Conservation (phyloP, 495 filamentous ascomycete genomes). For the Oidiodendron maius region DNA sequence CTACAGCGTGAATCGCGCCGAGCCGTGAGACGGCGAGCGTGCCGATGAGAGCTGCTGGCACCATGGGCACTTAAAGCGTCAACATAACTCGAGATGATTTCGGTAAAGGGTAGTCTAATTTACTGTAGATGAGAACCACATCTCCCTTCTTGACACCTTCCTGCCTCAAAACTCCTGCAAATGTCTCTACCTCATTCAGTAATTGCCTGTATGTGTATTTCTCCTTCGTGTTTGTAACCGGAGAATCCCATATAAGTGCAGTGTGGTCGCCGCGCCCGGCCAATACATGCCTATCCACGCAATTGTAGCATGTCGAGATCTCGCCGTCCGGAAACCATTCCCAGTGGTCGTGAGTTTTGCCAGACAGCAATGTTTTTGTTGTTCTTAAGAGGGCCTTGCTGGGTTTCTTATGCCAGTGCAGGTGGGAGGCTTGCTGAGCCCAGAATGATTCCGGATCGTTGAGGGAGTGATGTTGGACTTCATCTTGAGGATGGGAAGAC, state of each 20-base stretch:
- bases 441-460: slow-evolving; percentile 67
- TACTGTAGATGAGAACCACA: slow-evolving; percentile 91
- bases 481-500: slow-evolving; percentile 38
- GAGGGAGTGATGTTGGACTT: slow-evolving; percentile 48
- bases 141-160: slow-evolving; percentile 82
- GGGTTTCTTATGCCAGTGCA: slow-evolving; percentile 77
- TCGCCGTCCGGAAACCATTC: slow-evolving; percentile 86
- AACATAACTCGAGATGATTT: background rate
- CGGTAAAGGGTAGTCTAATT: slow-evolving; percentile 13
- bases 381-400: slow-evolving; percentile 35
- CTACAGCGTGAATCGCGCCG: slow-evolving; percentile 84
- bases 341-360: slow-evolving; percentile 53
- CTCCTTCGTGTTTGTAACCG: slow-evolving; percentile 71
- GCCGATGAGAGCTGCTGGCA: slow-evolving; percentile 79
- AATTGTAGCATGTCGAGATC: slow-evolving; percentile 88
- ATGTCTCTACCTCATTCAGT: slow-evolving; percentile 73
- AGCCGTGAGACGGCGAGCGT: slow-evolving; percentile 76
- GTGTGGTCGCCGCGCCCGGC: slow-evolving; percentile 62
- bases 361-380: slow-evolving; percentile 34
- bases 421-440: slow-evolving; percentile 62
- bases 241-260: slow-evolving; percentile 85
- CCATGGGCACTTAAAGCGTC: slow-evolving; percentile 75
- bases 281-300: slow-evolving; percentile 80
- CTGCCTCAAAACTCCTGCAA: slow-evolving; percentile 77
- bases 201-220: slow-evolving; percentile 68